These are phyloP conservation scores for Fusarium sp. DNA, from an alignment of 2,329 filamentous ascomycete species.

Conservation along the genomic window DNA sequence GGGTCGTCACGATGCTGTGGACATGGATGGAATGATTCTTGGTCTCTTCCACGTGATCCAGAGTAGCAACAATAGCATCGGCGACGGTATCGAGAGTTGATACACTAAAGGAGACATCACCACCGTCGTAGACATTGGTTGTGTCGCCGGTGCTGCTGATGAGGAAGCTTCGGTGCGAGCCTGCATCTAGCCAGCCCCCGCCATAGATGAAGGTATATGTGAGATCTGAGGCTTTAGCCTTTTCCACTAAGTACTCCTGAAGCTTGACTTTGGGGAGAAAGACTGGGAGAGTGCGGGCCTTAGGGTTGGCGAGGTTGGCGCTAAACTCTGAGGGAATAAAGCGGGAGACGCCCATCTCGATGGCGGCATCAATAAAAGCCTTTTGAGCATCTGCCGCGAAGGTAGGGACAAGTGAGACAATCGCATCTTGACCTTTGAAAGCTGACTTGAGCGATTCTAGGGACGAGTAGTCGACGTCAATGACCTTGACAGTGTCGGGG, in stretches of 20 bases:
- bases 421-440: background rate
- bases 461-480: no score
- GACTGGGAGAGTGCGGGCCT: background rate
- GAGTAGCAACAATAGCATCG: background rate
- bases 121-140: background rate
- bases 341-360: background rate
- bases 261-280: background rate
- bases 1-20: background rate
- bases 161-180: background rate
- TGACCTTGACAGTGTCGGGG: no score
- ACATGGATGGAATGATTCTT: background rate
- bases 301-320: background rate
- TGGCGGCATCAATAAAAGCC: background rate
- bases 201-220: background rate
- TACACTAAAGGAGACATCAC: background rate
- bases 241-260: background rate
- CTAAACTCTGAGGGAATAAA: background rate
- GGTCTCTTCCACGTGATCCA: background rate
- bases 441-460: no score
- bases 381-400: background rate
- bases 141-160: background rate
- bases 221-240: background rate
- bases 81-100: background rate
- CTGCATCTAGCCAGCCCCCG: background rate
- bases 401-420: background rate